Percentiles rank a stretch among this genome's conserved stretches.
phyloP scores from a whole-genome alignment of 192 early-diverging fungal species.

The Coemansia sp. region DNA sequence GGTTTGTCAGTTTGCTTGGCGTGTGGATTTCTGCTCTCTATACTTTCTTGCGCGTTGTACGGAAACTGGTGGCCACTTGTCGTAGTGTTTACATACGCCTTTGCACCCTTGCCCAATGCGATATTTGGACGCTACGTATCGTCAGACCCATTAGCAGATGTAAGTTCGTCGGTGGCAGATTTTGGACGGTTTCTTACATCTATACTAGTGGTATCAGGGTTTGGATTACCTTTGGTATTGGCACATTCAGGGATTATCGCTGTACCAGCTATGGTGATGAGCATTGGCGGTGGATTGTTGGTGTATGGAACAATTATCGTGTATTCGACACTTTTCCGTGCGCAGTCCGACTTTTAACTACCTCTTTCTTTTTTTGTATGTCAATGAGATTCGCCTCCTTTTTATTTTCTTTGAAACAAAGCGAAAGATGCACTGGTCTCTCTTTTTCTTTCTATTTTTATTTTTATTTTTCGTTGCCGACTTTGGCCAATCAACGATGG shows the following conservation, averaged over 20 bases:
- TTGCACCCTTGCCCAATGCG: conserved; percentile 91
- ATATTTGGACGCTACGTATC: conserved; percentile 73
- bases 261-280: conserved; percentile 83
- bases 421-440: not conserved
- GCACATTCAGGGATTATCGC: conserved; percentile 84
- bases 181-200: conserved; percentile 85
- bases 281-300: conserved; percentile 83
- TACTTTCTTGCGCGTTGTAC: conserved; percentile 93
- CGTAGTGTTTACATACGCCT: conserved; percentile 88
- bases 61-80: conserved; percentile 95
- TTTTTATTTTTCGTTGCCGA: not conserved
- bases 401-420: not conserved
- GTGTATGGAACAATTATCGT: conserved; percentile 88
- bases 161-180: conserved; percentile 60
- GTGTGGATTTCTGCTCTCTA: conserved; percentile 86
- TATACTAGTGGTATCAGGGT: conserved; percentile 89
- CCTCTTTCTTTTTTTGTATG: not conserved
- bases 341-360: conserved; percentile 36
- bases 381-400: not conserved
- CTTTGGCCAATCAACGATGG: not conserved
- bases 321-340: conserved; percentile 49
- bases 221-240: conserved; percentile 78
- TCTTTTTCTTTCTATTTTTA: not conserved
- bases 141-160: conserved; percentile 69
- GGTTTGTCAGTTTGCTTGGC: conserved; percentile 90